phyloP scores from a whole-genome alignment of 495 filamentous ascomycete genomes.

The Pseudotulostoma volvatum region DNA sequence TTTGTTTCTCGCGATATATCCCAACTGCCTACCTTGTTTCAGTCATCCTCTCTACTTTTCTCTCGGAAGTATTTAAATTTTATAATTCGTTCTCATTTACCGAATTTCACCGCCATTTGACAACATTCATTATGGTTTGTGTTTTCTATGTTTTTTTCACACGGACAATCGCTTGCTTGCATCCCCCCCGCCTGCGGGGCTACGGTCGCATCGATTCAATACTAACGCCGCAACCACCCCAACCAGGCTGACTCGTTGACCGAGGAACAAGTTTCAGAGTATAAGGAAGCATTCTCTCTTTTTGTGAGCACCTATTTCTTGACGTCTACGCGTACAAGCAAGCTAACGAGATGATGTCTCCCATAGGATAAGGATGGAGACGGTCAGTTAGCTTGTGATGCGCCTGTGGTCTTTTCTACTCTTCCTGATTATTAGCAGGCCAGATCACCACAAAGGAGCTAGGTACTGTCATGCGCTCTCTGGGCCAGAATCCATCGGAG shows the following conservation, averaged over 20 bases:
- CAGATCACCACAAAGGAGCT: conserved; percentile 99
- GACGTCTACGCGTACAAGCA: too few relatives aligned
- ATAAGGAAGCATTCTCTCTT: conserved; percentile 99
- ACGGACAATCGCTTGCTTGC: too few relatives aligned
- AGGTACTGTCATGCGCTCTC: conserved; percentile 98
- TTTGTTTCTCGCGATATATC: too few relatives aligned
- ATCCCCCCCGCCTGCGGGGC: conserved; percentile 27
- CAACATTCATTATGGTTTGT: too few relatives aligned
- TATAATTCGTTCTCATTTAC: too few relatives aligned
- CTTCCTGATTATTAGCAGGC: conserved; percentile 34
- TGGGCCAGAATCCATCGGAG: conserved; percentile 97
- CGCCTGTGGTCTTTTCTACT: neutral
- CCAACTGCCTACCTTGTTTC: too few relatives aligned
- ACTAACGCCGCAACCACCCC: conserved; percentile 15
- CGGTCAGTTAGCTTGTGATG: conserved; percentile 49
- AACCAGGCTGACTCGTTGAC: conserved; percentile 78
- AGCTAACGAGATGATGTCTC: conserved; percentile 3
- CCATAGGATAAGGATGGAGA: conserved; percentile 97
- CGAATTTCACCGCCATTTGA: too few relatives aligned
- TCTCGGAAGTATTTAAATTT: too few relatives aligned
- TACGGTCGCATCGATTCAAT: conserved; percentile 6
- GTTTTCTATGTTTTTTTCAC: too few relatives aligned
- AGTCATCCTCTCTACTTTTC: too few relatives aligned
- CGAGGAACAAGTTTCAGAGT: conserved; percentile 99
- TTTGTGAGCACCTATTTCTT: conserved; percentile 95